Evolutionary conservation across 148 eudicot species (phyloP).

Genomic region (Chenopodium suecicum): DNA sequence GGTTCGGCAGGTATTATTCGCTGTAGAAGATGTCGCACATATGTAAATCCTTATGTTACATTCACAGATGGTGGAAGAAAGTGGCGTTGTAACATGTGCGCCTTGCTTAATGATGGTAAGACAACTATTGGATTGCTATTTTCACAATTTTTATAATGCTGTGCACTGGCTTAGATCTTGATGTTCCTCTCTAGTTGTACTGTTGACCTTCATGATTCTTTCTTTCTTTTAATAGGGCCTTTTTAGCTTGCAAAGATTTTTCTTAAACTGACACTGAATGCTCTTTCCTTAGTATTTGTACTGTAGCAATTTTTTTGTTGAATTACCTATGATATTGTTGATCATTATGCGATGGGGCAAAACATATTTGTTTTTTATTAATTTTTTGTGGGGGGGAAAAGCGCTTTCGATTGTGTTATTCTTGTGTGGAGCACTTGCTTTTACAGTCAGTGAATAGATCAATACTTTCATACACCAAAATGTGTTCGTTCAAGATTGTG

Average conservation of each 20-base stretch:
- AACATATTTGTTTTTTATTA: not conserved
- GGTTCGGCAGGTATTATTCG: slow-evolving; percentile 85
- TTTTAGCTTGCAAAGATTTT: not conserved
- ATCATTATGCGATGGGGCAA: not conserved
- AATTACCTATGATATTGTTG: not conserved
- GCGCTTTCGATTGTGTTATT: not conserved
- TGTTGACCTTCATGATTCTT: not conserved
- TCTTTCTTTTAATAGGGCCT: not conserved
- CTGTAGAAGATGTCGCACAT: slow-evolving; percentile 96
- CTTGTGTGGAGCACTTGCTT: not conserved
- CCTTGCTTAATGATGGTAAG: slow-evolving; percentile 93
- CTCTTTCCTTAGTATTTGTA: not conserved
- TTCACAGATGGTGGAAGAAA: slow-evolving; percentile 93
- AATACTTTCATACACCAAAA: not conserved
- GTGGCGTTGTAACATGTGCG: slow-evolving; percentile 96
- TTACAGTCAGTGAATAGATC: not conserved
- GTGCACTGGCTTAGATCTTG: not conserved
- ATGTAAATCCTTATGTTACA: slow-evolving; percentile 81
- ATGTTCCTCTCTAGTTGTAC: not conserved
- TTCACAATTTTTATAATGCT: not conserved
- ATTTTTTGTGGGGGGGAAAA: not conserved
- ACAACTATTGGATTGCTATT: not conserved
- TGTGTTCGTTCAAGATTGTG: not conserved
- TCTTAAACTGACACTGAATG: not conserved
- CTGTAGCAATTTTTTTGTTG: slow-evolving; percentile 2